Percentiles rank a stretch among this genome's conserved stretches.
phyloP scores from a whole-genome alignment of 148 eudicot genomes.

The Pharnaceum exiguum region DNA sequence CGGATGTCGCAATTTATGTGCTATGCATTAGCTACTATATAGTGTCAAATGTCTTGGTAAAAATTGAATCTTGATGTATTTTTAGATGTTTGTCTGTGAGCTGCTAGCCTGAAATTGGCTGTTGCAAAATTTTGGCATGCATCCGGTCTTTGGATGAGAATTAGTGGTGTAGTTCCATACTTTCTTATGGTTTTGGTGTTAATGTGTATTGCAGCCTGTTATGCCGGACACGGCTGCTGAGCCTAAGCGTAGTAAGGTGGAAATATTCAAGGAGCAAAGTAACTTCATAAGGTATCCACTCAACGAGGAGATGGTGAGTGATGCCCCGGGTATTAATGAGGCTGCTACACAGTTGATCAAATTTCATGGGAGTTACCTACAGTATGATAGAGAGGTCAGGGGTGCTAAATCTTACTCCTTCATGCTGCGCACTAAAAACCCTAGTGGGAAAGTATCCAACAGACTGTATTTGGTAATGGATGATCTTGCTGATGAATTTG shows the following conservation, averaged over 20 bases:
- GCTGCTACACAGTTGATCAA: conserved; percentile 88
- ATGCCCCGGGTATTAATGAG: conserved; percentile 78
- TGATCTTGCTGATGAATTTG: conserved; percentile 94
- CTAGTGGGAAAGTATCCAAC: conserved; percentile 91
- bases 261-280: conserved; percentile 88
- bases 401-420: conserved; percentile 86
- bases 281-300: conserved; percentile 94
- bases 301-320: conserved; percentile 79
- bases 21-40: too few relatives aligned
- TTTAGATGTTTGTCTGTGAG: too few relatives aligned
- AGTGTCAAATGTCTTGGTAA: too few relatives aligned
- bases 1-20: too few relatives aligned
- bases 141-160: background rate
- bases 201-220: conserved; percentile 60
- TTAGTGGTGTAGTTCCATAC: background rate
- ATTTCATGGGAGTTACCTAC: conserved; percentile 96
- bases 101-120: too few relatives aligned
- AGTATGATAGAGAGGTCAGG: conserved; percentile 71
- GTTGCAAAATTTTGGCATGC: too few relatives aligned
- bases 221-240: conserved; percentile 60
- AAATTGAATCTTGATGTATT: too few relatives aligned
- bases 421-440: conserved; percentile 98
- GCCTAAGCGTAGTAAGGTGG: conserved; percentile 96
- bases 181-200: conserved; percentile 2
- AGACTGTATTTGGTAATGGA: conserved; percentile 87